Percentiles rank a stretch among this genome's conserved stretches.
These are phyloP conservation scores for Myrica gale DNA, from an alignment of 306 rosid species.

Conservation along the genomic window DNA sequence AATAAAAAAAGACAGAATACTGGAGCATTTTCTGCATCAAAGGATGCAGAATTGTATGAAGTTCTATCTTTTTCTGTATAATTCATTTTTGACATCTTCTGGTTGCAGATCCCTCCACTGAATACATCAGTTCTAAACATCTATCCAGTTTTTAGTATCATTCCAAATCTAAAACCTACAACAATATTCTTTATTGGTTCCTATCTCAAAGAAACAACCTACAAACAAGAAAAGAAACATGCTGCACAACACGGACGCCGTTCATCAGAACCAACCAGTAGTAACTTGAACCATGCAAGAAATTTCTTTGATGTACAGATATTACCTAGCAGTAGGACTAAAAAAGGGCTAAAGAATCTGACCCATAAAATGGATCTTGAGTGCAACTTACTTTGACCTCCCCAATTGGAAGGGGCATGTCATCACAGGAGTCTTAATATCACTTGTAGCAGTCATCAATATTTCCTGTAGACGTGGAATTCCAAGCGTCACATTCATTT, in stretches of 20 bases:
- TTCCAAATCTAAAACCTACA: not conserved
- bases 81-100: not conserved
- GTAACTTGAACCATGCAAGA: not conserved
- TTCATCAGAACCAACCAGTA: not conserved
- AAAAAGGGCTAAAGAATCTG: not conserved
- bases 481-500: slow-evolving; percentile 97
- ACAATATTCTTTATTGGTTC: not conserved
- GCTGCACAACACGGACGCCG: not conserved
- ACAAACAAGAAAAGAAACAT: not conserved
- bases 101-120: not conserved
- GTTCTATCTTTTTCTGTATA: not conserved
- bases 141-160: not conserved
- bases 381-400: slow-evolving; percentile 62
- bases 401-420: slow-evolving; percentile 70
- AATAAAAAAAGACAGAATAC: not conserved
- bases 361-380: slow-evolving; percentile 17
- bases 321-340: not conserved
- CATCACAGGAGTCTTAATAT: slow-evolving; percentile 89
- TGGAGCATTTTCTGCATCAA: not conserved
- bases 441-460: slow-evolving; percentile 67
- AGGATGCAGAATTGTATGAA: not conserved
- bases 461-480: slow-evolving; percentile 93
- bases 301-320: not conserved
- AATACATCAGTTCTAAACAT: not conserved
- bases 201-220: not conserved